phyloP scores from a whole-genome alignment of 2,329 filamentous ascomycete species.

The Diplodia sapinea region DNA sequence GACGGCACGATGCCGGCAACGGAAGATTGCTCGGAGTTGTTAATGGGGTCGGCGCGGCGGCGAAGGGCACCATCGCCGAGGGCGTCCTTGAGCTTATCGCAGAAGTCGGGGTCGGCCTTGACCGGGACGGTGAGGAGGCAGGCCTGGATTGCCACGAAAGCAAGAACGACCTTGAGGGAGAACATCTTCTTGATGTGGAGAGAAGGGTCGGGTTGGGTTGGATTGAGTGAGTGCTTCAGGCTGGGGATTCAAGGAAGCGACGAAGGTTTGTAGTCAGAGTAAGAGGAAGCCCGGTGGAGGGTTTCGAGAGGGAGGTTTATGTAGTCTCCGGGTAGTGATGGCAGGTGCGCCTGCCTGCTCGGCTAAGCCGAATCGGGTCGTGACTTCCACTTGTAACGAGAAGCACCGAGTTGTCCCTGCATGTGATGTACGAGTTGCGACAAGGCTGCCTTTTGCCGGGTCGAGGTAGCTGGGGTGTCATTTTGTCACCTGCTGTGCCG shows the following conservation, averaged over 20 bases:
- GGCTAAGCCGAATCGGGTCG: background rate
- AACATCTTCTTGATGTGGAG: background rate
- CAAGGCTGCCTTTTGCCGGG: no score
- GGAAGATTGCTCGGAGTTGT: background rate
- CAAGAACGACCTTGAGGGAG: background rate
- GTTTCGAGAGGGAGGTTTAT: background rate
- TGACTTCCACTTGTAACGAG: background rate
- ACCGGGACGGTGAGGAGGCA: background rate
- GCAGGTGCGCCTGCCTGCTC: background rate
- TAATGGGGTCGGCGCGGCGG: background rate
- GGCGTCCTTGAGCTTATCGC: background rate
- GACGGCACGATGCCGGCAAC: background rate
- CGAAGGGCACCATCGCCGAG: background rate
- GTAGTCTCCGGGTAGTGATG: background rate
- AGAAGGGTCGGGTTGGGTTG: background rate
- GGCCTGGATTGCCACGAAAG: background rate
- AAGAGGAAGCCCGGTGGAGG: background rate
- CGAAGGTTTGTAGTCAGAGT: background rate
- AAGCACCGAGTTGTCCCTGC: background rate
- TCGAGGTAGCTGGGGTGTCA: no score
- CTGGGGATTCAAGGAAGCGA: background rate
- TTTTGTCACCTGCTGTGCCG: no score
- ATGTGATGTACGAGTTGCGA: no score
- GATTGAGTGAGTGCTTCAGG: background rate
- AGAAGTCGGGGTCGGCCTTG: background rate